Evolutionary conservation across 805 yeast species (phyloP).

Genomic region (Candida insectalens): DNA sequence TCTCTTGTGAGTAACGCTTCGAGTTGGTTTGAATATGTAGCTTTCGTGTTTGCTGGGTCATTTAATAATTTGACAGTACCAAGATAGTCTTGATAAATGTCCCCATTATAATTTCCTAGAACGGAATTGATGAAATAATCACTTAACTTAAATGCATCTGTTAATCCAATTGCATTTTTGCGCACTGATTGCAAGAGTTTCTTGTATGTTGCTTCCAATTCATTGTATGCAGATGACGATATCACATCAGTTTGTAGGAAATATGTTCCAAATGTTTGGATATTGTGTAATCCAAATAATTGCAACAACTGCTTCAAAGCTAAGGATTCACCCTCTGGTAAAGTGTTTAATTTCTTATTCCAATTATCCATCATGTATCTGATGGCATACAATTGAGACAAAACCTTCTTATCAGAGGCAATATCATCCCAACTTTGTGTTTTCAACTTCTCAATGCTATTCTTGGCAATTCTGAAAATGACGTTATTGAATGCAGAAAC

Average conservation of each 20-base stretch:
- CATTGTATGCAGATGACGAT: constrained; percentile 36
- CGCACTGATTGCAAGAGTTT: constrained; percentile 42
- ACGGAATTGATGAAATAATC: constrained; percentile 79
- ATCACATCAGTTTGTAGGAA: constrained; percentile 60
- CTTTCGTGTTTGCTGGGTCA: constrained; percentile 44
- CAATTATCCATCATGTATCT: constrained; percentile 35
- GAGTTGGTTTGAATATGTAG: constrained; percentile 42
- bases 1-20: constrained; percentile 30
- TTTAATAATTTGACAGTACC: constrained; percentile 37
- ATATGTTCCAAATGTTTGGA: constrained; percentile 62
- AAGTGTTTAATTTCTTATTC: constrained; percentile 23
- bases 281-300: constrained; percentile 53
- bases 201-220: constrained; percentile 31
- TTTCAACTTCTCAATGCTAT: constrained; percentile 23
- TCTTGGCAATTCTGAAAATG: constrained; percentile 29
- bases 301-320: constrained; percentile 46
- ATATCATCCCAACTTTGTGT: constrained; percentile 35
- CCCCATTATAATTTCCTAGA: constrained; percentile 73
- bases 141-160: constrained; percentile 76
- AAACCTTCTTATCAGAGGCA: constrained; percentile 33
- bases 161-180: constrained; percentile 62
- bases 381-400: constrained; percentile 43
- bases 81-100: constrained; percentile 74
- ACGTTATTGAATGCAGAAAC: constrained; percentile 30
- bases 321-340: constrained; percentile 28